Conservation (phyloP, 2,329 filamentous ascomycete species). For the Sclerotiophoma versabilis region DNA sequence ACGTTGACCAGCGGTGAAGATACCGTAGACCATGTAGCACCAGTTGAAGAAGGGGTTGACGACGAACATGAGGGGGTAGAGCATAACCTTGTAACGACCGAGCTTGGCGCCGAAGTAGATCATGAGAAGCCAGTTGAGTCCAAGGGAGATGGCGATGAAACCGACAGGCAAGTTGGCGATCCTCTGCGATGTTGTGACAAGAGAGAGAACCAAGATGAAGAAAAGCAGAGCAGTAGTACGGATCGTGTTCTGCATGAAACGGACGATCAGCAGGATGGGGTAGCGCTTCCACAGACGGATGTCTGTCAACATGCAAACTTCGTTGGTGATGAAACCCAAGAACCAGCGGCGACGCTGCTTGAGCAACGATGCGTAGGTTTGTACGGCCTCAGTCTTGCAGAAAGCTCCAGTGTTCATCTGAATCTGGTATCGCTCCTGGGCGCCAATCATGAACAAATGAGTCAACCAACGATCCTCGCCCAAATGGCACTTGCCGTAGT, state of each 20-base stretch:
- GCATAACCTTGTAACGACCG: constrained; percentile 88
- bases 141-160: constrained; percentile 91
- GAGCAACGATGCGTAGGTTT: constrained; percentile 82
- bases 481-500: constrained; percentile 93
- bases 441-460: constrained; percentile 98
- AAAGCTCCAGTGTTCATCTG: constrained; percentile 98
- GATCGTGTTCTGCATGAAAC: constrained; percentile 96
- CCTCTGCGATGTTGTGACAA: constrained; percentile 83
- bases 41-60: constrained; percentile 98
- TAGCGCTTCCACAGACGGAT: constrained; percentile 90
- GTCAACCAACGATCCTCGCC: constrained; percentile 97
- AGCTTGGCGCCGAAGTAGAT: constrained; percentile 91
- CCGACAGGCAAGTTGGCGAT: constrained; percentile 83
- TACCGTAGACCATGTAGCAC: constrained; percentile 97
- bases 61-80: constrained; percentile 95
- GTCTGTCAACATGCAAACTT: constrained; percentile 97
- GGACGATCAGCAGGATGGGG: constrained; percentile 81
- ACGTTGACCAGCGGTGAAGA: constrained; percentile 90
- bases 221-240: constrained; percentile 92
- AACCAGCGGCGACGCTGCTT: constrained; percentile 98
- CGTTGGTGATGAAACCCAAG: constrained; percentile 95
- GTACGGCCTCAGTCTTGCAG: constrained; percentile 97
- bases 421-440: constrained; percentile 91
- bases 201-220: constrained; percentile 88
- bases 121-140: constrained; percentile 95